Percentiles rank a stretch among this genome's conserved stretches.
These are phyloP conservation scores for Aspergillus oerlinghausenensis DNA, from an alignment of 2,329 filamentous ascomycete genomes.

Conservation along the genomic window DNA sequence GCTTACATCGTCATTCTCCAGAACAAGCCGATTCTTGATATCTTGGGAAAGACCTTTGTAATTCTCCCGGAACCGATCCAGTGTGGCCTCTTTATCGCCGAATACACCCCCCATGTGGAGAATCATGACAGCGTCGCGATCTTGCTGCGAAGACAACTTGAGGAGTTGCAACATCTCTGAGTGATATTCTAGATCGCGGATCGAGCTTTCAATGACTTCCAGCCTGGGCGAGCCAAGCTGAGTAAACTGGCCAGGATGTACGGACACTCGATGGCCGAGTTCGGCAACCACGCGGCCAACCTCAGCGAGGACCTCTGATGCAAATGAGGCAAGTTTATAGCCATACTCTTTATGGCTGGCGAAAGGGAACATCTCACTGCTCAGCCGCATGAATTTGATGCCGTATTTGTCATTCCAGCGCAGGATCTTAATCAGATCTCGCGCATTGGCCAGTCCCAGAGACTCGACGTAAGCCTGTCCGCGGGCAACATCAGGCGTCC, in stretches of 20 bases:
- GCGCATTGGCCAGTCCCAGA: conserved; percentile 74
- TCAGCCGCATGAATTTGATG: conserved; percentile 88
- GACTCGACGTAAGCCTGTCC: conserved; percentile 71
- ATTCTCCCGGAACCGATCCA: conserved; percentile 72
- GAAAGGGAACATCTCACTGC: conserved; percentile 96
- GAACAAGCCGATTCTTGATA: conserved; percentile 74
- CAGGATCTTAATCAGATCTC: conserved; percentile 79
- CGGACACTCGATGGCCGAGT: conserved; percentile 78
- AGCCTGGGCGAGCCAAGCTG: conserved; percentile 79
- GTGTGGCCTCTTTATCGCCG: conserved; percentile 75
- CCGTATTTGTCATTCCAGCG: conserved; percentile 88
- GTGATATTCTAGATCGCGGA: conserved; percentile 84
- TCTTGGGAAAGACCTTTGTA: conserved; percentile 63
- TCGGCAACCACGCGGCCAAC: conserved; percentile 72
- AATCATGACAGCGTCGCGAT: conserved; percentile 90
- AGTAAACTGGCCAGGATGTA: conserved; percentile 88
- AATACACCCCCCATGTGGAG: conserved; percentile 89
- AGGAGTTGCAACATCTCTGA: conserved; percentile 77
- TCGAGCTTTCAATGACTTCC: conserved; percentile 69
- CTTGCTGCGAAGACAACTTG: conserved; percentile 68
- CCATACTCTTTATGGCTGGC: conserved; percentile 84
- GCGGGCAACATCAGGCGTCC: conserved; percentile 61
- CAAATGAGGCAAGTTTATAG: conserved; percentile 80
- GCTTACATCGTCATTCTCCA: conserved; percentile 91
- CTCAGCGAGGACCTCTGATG: conserved; percentile 69